phyloP scores from a whole-genome alignment of 805 yeast genomes.

The Yarrowia hollandica region DNA sequence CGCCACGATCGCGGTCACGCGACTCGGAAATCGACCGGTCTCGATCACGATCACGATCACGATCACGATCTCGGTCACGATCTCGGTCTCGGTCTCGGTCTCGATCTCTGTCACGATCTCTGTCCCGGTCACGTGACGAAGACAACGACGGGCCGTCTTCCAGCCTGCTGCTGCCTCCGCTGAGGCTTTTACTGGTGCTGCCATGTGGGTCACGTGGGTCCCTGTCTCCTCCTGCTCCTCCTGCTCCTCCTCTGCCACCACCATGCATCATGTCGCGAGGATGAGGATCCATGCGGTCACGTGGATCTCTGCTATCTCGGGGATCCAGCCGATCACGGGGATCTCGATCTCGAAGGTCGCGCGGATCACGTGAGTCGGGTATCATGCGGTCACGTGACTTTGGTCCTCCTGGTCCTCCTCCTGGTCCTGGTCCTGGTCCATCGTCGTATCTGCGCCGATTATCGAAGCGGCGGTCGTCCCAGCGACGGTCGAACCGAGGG shows the following conservation, averaged over 20 bases:
- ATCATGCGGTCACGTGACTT: neutral
- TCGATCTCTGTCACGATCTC: neutral
- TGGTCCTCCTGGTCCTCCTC: neutral
- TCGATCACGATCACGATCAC: too few relatives aligned
- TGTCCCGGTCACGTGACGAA: neutral
- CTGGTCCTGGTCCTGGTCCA: neutral
- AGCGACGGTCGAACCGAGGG: slow-evolving; percentile 13
- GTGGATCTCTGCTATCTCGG: neutral
- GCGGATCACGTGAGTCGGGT: neutral
- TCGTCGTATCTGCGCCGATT: neutral
- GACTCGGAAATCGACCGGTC: too few relatives aligned
- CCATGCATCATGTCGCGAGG: too few relatives aligned
- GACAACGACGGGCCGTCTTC: too few relatives aligned
- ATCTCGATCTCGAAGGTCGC: neutral
- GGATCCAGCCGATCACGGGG: slow-evolving; percentile 5
- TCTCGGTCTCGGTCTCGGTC: neutral
- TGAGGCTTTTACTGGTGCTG: too few relatives aligned
- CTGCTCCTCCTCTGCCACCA: too few relatives aligned
- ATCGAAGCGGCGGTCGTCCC: slow-evolving; percentile 9
- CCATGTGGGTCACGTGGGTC: neutral
- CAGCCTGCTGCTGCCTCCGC: too few relatives aligned
- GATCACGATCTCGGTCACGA: too few relatives aligned
- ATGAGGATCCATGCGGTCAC: neutral
- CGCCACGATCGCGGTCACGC: too few relatives aligned
- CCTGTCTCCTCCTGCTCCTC: too few relatives aligned